Base-by-base conservation (phyloP, 148 eudicot species). In the Beta vulgaris region DNA sequence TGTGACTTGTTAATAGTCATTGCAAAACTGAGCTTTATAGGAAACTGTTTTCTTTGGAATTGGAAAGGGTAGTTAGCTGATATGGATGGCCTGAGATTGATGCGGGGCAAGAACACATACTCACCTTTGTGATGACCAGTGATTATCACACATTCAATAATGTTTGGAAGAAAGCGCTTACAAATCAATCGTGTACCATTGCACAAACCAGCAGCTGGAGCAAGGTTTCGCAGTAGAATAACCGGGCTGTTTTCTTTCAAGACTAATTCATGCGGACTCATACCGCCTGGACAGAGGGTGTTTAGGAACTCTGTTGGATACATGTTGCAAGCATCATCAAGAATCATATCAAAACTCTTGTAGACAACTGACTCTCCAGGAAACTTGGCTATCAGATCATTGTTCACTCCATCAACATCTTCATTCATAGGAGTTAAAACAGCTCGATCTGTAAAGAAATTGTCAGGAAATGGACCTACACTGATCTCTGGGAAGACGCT, bases 1-100 rank as follows among this genome's bases (percentile, higher is more conserved):
- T 75, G 77, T 14, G 48, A 36, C 29, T 75, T 75, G 61, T 64
- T 75, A 0, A 75, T 64, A 0, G 69, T 74, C n/a, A n/a, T n/a
- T n/a, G n/a, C n/a, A n/a, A n/a, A n/a, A n/a, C 77, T 40, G 0
- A 74, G 37, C 21, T 64, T 69, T 23, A 69, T 29, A 12, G 72
- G 58, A 26, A 69, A 28, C 6, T 74, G 70, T n/a, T 46, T 62
- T 13, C 77, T 29, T 46, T 62, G 23, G 8, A 74, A 62, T 10
- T 48, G 60, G 29, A 64, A 62, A 0, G 60, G 44, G 19, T 28
- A 60, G 0, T 60, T 40, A 3, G 11, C 0, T 1, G 32, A 28
- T 11, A 39, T 9, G 14, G 77, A 26, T 16, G 77, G 64, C 0
- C 28, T 3, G 13, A 72, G 29, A 29, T 44, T 55, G 6, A 73